Percentiles rank a stretch among this genome's conserved stretches.
Conservation (phyloP, 495 filamentous ascomycete species). For the Penicillium tannophilum region DNA sequence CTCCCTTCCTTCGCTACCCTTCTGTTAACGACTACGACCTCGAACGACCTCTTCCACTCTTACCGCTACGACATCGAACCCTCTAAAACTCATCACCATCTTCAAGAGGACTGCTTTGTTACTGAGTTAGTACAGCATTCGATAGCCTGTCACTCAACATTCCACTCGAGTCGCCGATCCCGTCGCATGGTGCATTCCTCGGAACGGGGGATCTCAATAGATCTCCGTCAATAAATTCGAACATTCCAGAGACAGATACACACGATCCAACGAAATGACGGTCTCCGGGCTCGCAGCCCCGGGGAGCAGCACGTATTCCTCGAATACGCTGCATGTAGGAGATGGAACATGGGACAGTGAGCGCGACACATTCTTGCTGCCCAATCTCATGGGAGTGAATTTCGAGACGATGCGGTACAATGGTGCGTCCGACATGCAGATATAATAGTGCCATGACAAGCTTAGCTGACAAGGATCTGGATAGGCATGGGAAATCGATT, state of each 20-base stretch:
- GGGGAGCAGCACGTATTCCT: constrained; percentile 81
- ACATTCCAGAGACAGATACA: constrained; percentile 36
- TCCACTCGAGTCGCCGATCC: constrained; percentile 16
- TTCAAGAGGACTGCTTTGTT: neutral
- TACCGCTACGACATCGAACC: constrained; percentile 11
- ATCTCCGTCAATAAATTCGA: constrained; percentile 45
- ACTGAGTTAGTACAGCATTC: constrained; percentile 8
- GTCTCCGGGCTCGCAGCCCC: constrained; percentile 65
- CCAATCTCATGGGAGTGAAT: constrained; percentile 83
- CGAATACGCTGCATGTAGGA: constrained; percentile 80
- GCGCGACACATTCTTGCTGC: constrained; percentile 84
- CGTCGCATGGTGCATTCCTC: constrained; percentile 53
- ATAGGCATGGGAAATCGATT: constrained; percentile 95
- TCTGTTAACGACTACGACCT: constrained; percentile 3
- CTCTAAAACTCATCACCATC: neutral
- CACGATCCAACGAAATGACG: constrained; percentile 35
- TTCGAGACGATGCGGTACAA: constrained; percentile 96
- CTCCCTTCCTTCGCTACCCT: neutral
- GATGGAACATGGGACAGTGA: constrained; percentile 89
- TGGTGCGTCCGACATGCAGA: constrained; percentile 55
- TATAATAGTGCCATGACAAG: neutral
- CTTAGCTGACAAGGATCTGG: constrained; percentile 9
- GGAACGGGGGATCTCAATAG: constrained; percentile 49
- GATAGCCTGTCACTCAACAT: constrained; percentile 15
- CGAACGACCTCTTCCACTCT: constrained; percentile 3